Evolutionary conservation across 169 alveolate species (phyloP), one percentile per base, ranked within the genome.

Genomic region (Plasmodium inui): DNA sequence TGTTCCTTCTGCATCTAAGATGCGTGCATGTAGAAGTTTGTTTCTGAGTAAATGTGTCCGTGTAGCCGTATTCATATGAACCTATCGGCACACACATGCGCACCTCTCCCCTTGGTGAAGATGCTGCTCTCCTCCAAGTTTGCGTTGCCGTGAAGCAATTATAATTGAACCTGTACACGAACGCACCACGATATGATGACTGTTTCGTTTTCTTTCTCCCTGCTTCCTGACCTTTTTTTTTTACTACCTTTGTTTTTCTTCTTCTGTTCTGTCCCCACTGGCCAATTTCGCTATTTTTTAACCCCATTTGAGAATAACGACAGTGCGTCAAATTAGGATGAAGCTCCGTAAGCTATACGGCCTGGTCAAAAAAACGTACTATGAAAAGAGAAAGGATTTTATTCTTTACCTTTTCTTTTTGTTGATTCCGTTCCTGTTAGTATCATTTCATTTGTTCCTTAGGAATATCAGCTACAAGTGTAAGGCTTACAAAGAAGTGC

Each of bases 391-490:
- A 70, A 89, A 89, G 81, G 72, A 80, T 79, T 61, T 80, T 30
- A 17, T 89, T 80, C 81, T 89, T 57, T 79, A 89, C 82, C 67
- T 89, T 67, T 89, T 89, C 82, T 89, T 89, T 89, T 78, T 89
- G 53, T 57, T 89, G 81, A 79, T 89, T 26, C 94, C 94, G 9
- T 89, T 89, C 57, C 44, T 80, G 22, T 79, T 89, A 89, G 82
- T 89, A 78, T 57, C 76, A 4, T 89, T 89, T 44, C 90, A 89
- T 72, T 57, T 89, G 46, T 79, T 79, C 53, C 53, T 89, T 30
- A 89, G 94, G 82, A 79, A 57, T 28, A 34, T 80, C n/a, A 89
- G 94, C 72, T 90, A 89, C 19, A 89, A 89, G 53, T 89, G 94
- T 89, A 89, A 89, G 81, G n/a, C 50, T 1, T 12, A 19, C 50